Conservation (phyloP, 2,329 filamentous ascomycete species). For the Zasmidium cellare region DNA sequence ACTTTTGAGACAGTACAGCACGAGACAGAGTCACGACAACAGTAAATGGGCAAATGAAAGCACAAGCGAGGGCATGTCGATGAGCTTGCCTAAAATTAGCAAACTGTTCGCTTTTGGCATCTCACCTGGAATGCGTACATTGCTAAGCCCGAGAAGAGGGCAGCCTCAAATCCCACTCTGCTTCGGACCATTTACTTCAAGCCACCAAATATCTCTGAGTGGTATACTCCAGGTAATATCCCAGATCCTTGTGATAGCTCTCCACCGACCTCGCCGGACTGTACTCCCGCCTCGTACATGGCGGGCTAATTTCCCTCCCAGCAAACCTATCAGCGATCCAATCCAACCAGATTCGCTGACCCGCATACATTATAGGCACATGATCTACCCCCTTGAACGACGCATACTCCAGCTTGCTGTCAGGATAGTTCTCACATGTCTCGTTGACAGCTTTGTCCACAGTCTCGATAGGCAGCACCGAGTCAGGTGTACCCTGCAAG, state of each 20-base stretch:
- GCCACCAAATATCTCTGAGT: conserved; percentile 10
- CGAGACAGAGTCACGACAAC: too few relatives aligned
- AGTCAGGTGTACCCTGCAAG: background rate
- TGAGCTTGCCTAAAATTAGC: too few relatives aligned
- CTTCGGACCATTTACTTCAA: too few relatives aligned
- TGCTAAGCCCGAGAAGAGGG: too few relatives aligned
- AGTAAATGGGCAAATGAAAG: too few relatives aligned
- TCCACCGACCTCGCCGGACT: conserved; percentile 13
- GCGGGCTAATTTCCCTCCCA: conserved; percentile 10
- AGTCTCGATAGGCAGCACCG: background rate
- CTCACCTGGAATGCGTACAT: too few relatives aligned
- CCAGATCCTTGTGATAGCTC: conserved; percentile 8
- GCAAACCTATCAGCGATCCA: conserved; percentile 30
- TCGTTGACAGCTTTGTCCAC: background rate
- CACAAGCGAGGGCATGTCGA: too few relatives aligned
- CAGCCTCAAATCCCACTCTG: too few relatives aligned
- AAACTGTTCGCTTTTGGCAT: too few relatives aligned
- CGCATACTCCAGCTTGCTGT: background rate
- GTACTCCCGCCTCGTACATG: conserved; percentile 15
- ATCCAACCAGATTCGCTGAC: conserved; percentile 35
- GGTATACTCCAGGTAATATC: conserved; percentile 5
- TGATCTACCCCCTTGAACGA: conserved; percentile 29
- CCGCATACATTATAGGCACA: conserved; percentile 29
- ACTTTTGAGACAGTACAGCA: too few relatives aligned
- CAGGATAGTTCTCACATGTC: background rate